phyloP scores from a whole-genome alignment of 2,329 filamentous ascomycete genomes.

The Penicillium concentricum region DNA sequence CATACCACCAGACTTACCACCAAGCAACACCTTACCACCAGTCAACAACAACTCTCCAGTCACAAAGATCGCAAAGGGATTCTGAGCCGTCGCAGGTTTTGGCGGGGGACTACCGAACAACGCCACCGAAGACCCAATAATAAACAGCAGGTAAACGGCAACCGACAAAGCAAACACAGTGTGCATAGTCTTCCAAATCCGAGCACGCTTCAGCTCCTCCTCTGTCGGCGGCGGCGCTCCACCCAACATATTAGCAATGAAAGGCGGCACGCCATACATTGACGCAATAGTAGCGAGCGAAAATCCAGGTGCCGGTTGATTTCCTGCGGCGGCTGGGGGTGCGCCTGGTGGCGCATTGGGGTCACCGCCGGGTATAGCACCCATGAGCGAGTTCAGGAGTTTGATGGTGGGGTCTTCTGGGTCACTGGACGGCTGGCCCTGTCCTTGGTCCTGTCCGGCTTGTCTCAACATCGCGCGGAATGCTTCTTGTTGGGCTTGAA shows the following conservation, averaged over 20 bases:
- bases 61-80: conserved; percentile 47
- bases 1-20: conserved; percentile 27
- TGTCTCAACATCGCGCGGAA: conserved; percentile 43
- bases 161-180: conserved; percentile 57
- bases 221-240: conserved; percentile 39
- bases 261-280: conserved; percentile 46
- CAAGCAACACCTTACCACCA: conserved; percentile 35
- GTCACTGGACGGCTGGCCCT: conserved; percentile 10
- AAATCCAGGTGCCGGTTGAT: conserved; percentile 9
- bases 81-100: conserved; percentile 46
- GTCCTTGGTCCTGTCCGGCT: conserved; percentile 22
- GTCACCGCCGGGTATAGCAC: conserved; percentile 27
- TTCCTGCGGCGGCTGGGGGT: conserved; percentile 25
- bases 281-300: conserved; percentile 34
- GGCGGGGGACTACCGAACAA: conserved; percentile 43
- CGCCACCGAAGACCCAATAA: conserved; percentile 37
- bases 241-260: conserved; percentile 40
- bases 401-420: conserved; percentile 39
- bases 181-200: conserved; percentile 59
- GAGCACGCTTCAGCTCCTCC: conserved; percentile 34
- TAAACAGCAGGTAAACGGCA: conserved; percentile 52
- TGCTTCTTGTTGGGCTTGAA: conserved; percentile 40
- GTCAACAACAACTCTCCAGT: conserved; percentile 48
- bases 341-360: conserved; percentile 21
- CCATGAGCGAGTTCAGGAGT: conserved; percentile 38